Evolutionary conservation across 805 yeast species (phyloP).

Genomic region (Spathaspora girioi): DNA sequence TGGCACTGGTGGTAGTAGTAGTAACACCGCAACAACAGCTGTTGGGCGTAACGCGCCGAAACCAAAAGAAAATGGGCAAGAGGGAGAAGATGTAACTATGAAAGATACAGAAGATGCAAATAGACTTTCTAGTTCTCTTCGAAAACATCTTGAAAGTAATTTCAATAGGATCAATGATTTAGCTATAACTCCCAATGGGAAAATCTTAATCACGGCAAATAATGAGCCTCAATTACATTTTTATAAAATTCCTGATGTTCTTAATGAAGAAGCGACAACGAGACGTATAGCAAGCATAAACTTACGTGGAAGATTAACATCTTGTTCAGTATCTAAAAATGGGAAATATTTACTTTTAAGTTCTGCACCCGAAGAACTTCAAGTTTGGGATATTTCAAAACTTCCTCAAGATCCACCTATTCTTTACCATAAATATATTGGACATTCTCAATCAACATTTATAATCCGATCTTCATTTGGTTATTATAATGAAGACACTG

Average conservation of each 20-base stretch:
- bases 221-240: constrained; percentile 60
- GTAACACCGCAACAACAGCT: neutral
- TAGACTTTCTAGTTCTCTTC: constrained; percentile 1
- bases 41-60: constrained; percentile 4
- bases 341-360: constrained; percentile 60
- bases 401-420: constrained; percentile 36
- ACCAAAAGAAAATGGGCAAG: neutral
- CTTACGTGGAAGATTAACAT: constrained; percentile 59
- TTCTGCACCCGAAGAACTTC: constrained; percentile 71
- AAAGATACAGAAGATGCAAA: constrained; percentile 7
- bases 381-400: constrained; percentile 67
- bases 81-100: constrained; percentile 7
- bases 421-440: constrained; percentile 60
- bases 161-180: constrained; percentile 62
- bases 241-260: constrained; percentile 45
- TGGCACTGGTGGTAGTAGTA: neutral
- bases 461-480: constrained; percentile 80
- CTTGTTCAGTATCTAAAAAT: constrained; percentile 52
- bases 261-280: constrained; percentile 30
- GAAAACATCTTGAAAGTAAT: constrained; percentile 15
- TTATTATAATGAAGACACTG: constrained; percentile 34
- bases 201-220: constrained; percentile 58
- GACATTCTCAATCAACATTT: constrained; percentile 67
- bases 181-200: constrained; percentile 62
- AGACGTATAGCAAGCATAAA: constrained; percentile 42